Evolutionary conservation across 176 grass and related monocot species (phyloP).

Genomic region (Guadua angustifolia): DNA sequence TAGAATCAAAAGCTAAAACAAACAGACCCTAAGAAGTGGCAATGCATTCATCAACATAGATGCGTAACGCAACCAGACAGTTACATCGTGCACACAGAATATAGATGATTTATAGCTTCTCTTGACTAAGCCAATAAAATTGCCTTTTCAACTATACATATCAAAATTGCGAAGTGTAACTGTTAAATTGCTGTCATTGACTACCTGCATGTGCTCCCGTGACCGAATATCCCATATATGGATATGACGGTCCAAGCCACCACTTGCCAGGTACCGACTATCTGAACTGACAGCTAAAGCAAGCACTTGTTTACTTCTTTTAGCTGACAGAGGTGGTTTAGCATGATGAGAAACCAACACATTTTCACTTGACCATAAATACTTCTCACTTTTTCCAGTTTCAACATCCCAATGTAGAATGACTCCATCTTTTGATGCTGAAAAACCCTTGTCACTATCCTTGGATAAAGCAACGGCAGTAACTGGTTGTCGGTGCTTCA

Average conservation of each 20-base stretch:
- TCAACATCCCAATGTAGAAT: slow-evolving; percentile 82
- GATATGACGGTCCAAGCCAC: slow-evolving; percentile 77
- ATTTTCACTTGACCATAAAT: slow-evolving; percentile 81
- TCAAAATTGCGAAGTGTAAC: slow-evolving; percentile 13
- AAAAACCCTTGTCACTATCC: slow-evolving; percentile 72
- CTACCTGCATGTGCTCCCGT: slow-evolving; percentile 76
- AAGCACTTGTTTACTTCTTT: slow-evolving; percentile 74
- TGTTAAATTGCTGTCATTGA: background rate
- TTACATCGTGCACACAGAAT: background rate
- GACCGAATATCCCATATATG: slow-evolving; percentile 92
- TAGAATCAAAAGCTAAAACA: too few relatives aligned
- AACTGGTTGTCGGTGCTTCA: slow-evolving; percentile 81
- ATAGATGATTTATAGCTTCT: background rate
- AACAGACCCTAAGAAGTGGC: too few relatives aligned
- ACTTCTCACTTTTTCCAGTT: slow-evolving; percentile 77
- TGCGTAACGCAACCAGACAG: background rate
- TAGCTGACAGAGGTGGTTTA: slow-evolving; percentile 56
- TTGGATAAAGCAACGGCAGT: slow-evolving; percentile 74
- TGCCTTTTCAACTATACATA: background rate
- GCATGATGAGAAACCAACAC: slow-evolving; percentile 76
- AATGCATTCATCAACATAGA: background rate
- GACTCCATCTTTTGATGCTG: slow-evolving; percentile 81
- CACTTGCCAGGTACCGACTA: slow-evolving; percentile 72
- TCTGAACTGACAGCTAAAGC: slow-evolving; percentile 79
- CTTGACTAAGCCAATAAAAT: background rate